Evolutionary conservation across 805 yeast species (phyloP), one percentile per base, ranked within the genome.

Genomic region (Hanseniaspora pseudoguilliermondii): DNA sequence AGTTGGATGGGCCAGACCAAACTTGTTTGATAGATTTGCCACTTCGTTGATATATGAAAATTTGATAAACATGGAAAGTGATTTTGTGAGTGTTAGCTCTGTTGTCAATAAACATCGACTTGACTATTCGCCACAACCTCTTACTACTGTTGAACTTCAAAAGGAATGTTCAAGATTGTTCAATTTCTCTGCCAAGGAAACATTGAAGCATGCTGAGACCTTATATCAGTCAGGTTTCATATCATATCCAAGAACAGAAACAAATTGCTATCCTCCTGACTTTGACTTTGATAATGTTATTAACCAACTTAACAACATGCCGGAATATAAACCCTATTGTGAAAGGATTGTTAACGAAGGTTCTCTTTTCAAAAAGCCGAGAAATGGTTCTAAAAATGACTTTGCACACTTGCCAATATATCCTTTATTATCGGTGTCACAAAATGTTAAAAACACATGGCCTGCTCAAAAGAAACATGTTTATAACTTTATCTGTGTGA

Each of bases 371-470:
- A 63, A 74, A n/a, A 63, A 64, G 4, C 98, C 99, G 0, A 71
- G 97, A 51, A 74, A 75, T 41, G 99, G 99, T 5, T 75, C 73
- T 13, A 83, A 86, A 64, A 86, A 89, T 64, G 99, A 93, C 70
- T 82, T 88, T 65, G 97, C 98, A 25, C 99, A 93, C 76, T 97
- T 98, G 5, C 97, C 99, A 0, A 93, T 93, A 57, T 97, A 93
- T 68, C 99, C 99, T 0, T 57, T 78, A 72, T 60, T 74, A 64
- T 34, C 72, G 68, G 48, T 66, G 63, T 50, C 64, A 60, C 27
- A 61, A 55, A 58, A 54, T 9, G 55, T 48, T 7, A 38, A 20
- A 20, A 29, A 36, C n/a, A 60, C 62, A 36, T 41, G 66, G 21
- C 59, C 64, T 15, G 57, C 59, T 4, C 78, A 77, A 53, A 84